Percentiles rank a stretch among this genome's conserved stretches.
These are phyloP conservation scores for Stentor roeselii DNA, from an alignment of 73 alveolate species.

Conservation along the genomic window DNA sequence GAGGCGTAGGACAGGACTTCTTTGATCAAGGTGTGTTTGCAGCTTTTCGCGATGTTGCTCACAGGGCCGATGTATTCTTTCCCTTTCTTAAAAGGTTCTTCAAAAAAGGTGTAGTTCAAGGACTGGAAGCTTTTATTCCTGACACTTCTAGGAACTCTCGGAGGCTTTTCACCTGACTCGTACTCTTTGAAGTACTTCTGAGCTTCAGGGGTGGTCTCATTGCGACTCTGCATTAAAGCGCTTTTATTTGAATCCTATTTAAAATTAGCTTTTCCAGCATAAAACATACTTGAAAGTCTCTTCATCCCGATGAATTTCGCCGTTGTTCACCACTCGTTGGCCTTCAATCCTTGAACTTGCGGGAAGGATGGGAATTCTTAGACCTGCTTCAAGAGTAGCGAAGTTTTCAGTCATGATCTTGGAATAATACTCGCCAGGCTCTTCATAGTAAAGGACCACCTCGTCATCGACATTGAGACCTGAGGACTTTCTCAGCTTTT, in stretches of 20 bases:
- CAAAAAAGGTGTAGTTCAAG: no score
- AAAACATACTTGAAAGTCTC: neutral
- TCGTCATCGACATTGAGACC: slow-evolving; percentile 86
- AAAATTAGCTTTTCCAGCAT: slow-evolving; percentile 5
- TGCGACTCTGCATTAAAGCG: no score
- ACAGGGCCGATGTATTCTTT: no score
- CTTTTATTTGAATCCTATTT: neutral
- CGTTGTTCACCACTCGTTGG: neutral
- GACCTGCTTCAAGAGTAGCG: neutral
- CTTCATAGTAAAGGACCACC: slow-evolving; percentile 55
- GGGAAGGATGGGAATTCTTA: slow-evolving; percentile 17
- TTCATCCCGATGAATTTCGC: slow-evolving; percentile 13
- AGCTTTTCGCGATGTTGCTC: no score
- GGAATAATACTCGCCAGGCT: neutral
- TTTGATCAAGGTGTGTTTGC: no score
- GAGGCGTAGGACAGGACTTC: no score
- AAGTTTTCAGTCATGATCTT: neutral
- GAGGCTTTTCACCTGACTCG: no score
- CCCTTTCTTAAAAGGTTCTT: no score
- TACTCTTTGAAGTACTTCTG: no score
- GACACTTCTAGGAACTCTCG: no score
- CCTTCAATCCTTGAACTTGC: neutral
- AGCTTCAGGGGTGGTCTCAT: no score
- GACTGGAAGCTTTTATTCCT: no score
- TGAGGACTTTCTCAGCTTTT: slow-evolving; percentile 90